Conservation (phyloP, 345 rosid species). For the Citrus australasica region DNA sequence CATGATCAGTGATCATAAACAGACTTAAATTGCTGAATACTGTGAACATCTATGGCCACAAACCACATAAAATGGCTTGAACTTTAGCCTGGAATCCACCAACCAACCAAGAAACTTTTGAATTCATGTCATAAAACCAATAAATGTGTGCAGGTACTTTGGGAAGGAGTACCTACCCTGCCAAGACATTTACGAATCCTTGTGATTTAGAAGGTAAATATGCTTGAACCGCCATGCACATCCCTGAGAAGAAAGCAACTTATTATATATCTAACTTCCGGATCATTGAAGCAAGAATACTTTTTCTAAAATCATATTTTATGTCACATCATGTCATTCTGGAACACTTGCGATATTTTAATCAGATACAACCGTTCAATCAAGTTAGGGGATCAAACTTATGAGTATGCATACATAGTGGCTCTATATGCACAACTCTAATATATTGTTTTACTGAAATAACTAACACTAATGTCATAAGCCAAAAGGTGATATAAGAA, state of each 20-base stretch:
- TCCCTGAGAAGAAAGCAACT: constrained; percentile 46
- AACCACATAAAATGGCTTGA: background rate
- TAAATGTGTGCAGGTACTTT: background rate
- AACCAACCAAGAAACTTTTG: constrained; percentile 24
- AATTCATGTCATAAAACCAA: background rate
- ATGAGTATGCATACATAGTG: background rate
- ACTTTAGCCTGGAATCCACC: constrained; percentile 30
- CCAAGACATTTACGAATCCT: constrained; percentile 68
- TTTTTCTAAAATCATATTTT: background rate
- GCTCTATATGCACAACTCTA: background rate
- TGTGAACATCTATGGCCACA: background rate
- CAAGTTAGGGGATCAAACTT: background rate
- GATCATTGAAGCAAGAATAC: background rate
- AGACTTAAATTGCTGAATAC: background rate
- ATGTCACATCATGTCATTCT: background rate
- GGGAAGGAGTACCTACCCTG: constrained; percentile 52
- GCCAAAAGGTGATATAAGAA: background rate
- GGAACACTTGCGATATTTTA: background rate
- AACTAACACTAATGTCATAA: background rate
- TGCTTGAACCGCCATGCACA: constrained; percentile 97
- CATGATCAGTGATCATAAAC: background rate
- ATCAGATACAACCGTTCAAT: background rate
- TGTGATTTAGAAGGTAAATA: constrained; percentile 66
- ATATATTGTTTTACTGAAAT: background rate
- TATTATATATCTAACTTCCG: constrained; percentile 2